Base-by-base conservation (phyloP, 1,139 yeast species). In the Candida sojae region DNA sequence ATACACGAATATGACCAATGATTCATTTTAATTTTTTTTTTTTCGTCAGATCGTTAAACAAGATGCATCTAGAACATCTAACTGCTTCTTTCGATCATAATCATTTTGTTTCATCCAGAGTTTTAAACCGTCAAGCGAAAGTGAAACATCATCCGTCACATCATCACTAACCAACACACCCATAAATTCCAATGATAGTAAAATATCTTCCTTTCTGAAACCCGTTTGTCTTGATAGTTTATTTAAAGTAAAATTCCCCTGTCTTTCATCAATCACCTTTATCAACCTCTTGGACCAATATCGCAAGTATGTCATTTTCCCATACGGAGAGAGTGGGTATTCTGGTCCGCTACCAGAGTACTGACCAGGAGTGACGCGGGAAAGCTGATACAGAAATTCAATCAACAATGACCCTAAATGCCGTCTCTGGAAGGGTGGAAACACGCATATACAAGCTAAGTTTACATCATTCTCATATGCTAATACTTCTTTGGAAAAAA, bases 341-440 rank as follows among this genome's bases (percentile, higher is more conserved):
- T 93, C 99, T 0, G 99, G 99, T 0, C 97, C 96, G 49, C 97
- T 91, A 48, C 96, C 90, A 28, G 57, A 30, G 74, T 64, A 43
- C 71, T 68, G 60, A 63, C 83, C 67, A 68, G 88, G 62, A 57
- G 78, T 70, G 7, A 57, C 53, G 44, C 73, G 70, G 0, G 96
- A 88, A 21, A 90, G 63, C 28, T 79, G 83, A 60, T 92, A 93
- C 47, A 95, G 90, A 56, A 90, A 88, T 50, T 89, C 92, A 30
- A 93, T 89, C 41, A 93, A 63, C 12, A 89, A 70, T 4, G 89
- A 82, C 0, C 99, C 99, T 34, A 92, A 66, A 23, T 83, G 86
- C 36, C 80, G 77, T 48, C 90, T 74, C 62, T 93, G 99, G 62
- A 83, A 93, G 1, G 97, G 97, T 0, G 99, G 99, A 54, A 93